A percentile compares a stretch with the other conserved stretches of the same genome.
phyloP scores from a whole-genome alignment of 116 monocot genomes.

The Posidonia oceanica region DNA sequence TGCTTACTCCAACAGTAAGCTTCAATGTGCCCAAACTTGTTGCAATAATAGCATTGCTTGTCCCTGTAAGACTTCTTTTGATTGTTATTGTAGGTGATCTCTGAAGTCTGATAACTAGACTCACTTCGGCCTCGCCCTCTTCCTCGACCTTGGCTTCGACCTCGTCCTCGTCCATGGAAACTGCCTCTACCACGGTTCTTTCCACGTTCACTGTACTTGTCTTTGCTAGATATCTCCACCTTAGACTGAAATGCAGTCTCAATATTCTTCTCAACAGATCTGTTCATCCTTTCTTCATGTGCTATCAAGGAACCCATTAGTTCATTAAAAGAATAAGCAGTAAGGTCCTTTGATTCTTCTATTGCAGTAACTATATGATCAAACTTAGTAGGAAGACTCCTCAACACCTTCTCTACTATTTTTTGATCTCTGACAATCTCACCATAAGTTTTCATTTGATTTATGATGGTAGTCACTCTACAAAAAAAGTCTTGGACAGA shows the following conservation, averaged over 20 bases:
- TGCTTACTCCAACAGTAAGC: conserved; percentile 7
- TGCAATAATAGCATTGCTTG: conserved; percentile 12
- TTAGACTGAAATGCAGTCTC: conserved; percentile 8
- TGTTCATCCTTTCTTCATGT: conserved; percentile 11
- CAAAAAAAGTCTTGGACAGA: conserved; percentile 4
- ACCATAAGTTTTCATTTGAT: conserved; percentile 6
- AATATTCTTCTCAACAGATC: conserved; percentile 1
- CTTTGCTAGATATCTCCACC: not conserved
- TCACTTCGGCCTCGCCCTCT: not conserved
- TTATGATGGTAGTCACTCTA: conserved; percentile 5
- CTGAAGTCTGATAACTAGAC: not conserved
- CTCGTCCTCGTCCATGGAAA: conserved; percentile 2
- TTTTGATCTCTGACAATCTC: conserved; percentile 4
- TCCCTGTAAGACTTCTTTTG: too few species aligned
- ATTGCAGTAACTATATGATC: too few species aligned
- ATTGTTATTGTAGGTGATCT: too few species aligned
- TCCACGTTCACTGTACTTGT: not conserved
- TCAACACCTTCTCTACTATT: conserved; percentile 14
- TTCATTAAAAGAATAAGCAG: conserved; percentile 9
- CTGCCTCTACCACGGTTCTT: not conserved
- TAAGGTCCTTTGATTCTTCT: conserved; percentile 14
- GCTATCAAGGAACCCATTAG: conserved; percentile 8
- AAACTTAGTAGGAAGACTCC: conserved; percentile 13
- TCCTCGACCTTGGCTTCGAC: not conserved
- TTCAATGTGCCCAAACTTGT: conserved; percentile 14